Evolutionary conservation across 352 stramenopile genomes (phyloP), one percentile per base, ranked within the genome.

Genomic region (Phytophthora palmivora): DNA sequence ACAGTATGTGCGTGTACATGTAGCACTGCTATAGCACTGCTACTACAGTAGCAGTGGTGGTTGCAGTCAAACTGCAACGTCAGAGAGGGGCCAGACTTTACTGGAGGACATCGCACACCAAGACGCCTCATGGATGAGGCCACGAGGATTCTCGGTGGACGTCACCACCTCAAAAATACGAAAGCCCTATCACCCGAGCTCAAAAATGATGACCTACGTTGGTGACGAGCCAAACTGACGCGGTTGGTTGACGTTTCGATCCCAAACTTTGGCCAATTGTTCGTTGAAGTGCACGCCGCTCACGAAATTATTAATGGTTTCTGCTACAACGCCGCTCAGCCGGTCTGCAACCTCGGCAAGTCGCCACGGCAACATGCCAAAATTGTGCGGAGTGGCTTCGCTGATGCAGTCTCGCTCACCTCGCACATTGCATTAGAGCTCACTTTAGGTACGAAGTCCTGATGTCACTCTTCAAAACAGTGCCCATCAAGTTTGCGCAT

Each of bases 71-170:
- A 44, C 46, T 55, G 33, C 37, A 48, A 58, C 37, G 33, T 33
- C 24, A 34, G 24, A 57, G 54, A 63, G 26, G 16, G 37, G 14
- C 34, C 36, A 47, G 34, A 14, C 12, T 55, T 42, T 42, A 44
- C 47, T 64, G 45, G 36, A 48, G 56, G 43, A 45, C 28, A 30
- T 56, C 38, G 56, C 21, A 46, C 46, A 64, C 26, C 56, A 58
- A 64, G 30, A 65, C 45, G 16, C 24, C 42, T 49, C 42, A 14
- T 5, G 22, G 21, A 21, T 7, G 6, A 34, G 26, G 30, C 32
- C 15, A 11, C n/a, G 44, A 68, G 32, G 38, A 34, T 63, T 63
- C 45, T 62, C 55, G 44, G 50, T 61, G 52, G 37, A 55, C 53
- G 41, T 43, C 53, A 34, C 19, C 12, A 32, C 47, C 46, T 49